These are phyloP conservation scores for Agrostemma githago DNA, from an alignment of 148 eudicot genomes.

Conservation along the genomic window DNA sequence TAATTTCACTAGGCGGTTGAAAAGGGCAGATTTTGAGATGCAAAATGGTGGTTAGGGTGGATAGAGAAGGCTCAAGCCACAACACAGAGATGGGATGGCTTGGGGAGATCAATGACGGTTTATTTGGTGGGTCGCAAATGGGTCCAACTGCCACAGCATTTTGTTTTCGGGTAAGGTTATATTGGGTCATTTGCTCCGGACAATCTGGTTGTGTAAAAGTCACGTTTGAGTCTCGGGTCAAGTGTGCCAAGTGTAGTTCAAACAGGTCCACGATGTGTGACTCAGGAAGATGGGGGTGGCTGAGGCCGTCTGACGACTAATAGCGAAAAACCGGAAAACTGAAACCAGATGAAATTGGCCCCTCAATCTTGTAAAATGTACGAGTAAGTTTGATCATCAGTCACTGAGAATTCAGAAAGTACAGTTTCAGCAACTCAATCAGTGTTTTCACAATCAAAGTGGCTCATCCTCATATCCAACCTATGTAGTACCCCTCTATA, in stretches of 20 bases:
- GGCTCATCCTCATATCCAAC: conserved; percentile 7
- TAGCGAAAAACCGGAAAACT: neutral
- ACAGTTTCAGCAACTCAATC: neutral
- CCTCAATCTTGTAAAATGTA: neutral
- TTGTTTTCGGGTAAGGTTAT: too few relatives aligned
- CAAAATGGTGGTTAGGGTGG: neutral
- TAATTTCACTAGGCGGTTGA: neutral
- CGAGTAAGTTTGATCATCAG: neutral
- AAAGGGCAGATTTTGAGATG: neutral
- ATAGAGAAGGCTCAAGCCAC: neutral
- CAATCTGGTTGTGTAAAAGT: too few relatives aligned
- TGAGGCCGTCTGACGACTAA: neutral
- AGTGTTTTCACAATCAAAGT: neutral
- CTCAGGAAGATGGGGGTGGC: neutral
- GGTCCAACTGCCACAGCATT: too few relatives aligned
- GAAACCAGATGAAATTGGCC: neutral
- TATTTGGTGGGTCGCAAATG: too few relatives aligned
- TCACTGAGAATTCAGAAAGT: neutral
- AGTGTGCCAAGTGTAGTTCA: too few relatives aligned
- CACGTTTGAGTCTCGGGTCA: too few relatives aligned
- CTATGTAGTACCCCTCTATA: too few relatives aligned
- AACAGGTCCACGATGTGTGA: neutral
- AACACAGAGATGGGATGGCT: neutral
- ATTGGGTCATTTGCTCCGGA: too few relatives aligned
- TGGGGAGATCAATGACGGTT: too few relatives aligned